phyloP scores from a whole-genome alignment of 495 filamentous ascomycete genomes.

The Evernia prunastri region DNA sequence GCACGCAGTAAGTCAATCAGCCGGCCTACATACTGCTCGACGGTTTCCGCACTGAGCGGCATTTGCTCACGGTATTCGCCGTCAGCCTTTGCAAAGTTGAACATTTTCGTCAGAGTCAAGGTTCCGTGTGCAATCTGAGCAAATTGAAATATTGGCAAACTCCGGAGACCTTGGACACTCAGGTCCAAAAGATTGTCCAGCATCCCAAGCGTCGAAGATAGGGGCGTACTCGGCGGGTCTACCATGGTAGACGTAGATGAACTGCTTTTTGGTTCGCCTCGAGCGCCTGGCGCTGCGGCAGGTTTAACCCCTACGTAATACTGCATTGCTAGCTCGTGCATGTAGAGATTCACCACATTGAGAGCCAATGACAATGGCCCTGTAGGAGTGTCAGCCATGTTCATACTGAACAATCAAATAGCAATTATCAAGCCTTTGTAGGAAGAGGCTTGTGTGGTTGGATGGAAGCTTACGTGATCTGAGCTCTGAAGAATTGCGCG shows the following conservation, averaged over 20 bases:
- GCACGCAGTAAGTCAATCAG: conserved; percentile 60
- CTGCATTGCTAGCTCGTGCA: conserved; percentile 82
- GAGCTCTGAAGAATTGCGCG: conserved; percentile 42
- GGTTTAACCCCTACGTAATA: conserved; percentile 61
- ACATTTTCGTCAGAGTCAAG: conserved; percentile 84
- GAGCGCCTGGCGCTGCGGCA: conserved; percentile 41
- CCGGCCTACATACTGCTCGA: conserved; percentile 66
- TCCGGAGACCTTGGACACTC: conserved; percentile 55
- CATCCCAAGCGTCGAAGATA: conserved; percentile 65
- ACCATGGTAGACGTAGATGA: not conserved
- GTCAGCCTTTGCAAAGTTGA: conserved; percentile 63
- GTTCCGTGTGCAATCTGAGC: conserved; percentile 76
- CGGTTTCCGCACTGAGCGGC: conserved; percentile 62
- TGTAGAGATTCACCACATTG: conserved; percentile 61
- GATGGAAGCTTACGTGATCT: conserved; percentile 12
- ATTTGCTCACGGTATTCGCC: conserved; percentile 72
- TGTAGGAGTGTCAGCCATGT: conserved; percentile 7
- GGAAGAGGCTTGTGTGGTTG: conserved; percentile 31
- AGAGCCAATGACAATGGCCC: conserved; percentile 15
- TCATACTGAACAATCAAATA: not conserved
- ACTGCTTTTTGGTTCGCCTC: conserved; percentile 4
- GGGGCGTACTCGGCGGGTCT: conserved; percentile 46
- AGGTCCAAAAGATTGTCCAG: conserved; percentile 63
- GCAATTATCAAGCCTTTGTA: not conserved
- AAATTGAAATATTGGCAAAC: conserved; percentile 67